These are phyloP conservation scores for Pyrenula aspistea DNA, from an alignment of 495 filamentous ascomycete genomes.

Conservation along the genomic window DNA sequence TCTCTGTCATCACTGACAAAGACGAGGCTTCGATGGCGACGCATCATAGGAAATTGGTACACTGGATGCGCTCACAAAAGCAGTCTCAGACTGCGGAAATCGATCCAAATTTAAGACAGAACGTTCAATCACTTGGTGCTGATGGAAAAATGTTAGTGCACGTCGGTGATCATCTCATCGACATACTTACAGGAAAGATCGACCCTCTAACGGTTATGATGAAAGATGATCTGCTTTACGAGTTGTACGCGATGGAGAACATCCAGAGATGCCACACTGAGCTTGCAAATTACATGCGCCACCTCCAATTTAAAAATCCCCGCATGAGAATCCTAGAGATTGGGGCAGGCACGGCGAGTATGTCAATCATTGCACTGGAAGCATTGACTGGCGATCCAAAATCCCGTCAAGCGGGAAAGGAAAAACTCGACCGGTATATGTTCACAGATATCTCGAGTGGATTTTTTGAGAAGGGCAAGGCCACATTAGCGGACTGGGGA, in stretches of 20 bases:
- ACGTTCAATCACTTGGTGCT: background rate
- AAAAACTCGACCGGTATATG: slow-evolving; percentile 9
- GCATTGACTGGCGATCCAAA: slow-evolving; percentile 19
- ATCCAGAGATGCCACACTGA: slow-evolving; percentile 15
- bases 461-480: slow-evolving; percentile 20
- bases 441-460: slow-evolving; percentile 24
- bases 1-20: background rate
- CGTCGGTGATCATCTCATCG: slow-evolving; percentile 4
- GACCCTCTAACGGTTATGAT: slow-evolving; percentile 29
- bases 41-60: background rate
- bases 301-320: slow-evolving; percentile 25
- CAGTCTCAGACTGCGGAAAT: background rate
- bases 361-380: slow-evolving; percentile 15
- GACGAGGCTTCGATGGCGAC: background rate
- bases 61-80: background rate
- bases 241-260: slow-evolving; percentile 17
- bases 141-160: background rate
- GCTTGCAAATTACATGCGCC: slow-evolving; percentile 12
- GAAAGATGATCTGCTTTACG: slow-evolving; percentile 22
- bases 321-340: slow-evolving; percentile 36
- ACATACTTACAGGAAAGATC: slow-evolving; percentile 26
- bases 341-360: slow-evolving; percentile 26
- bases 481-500: slow-evolving; percentile 13
- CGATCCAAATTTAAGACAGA: background rate
- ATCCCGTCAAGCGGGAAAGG: slow-evolving; percentile 12